Evolutionary conservation across 805 yeast species (phyloP), one percentile per base, ranked within the genome.

Genomic region (Starmera dryadoides): DNA sequence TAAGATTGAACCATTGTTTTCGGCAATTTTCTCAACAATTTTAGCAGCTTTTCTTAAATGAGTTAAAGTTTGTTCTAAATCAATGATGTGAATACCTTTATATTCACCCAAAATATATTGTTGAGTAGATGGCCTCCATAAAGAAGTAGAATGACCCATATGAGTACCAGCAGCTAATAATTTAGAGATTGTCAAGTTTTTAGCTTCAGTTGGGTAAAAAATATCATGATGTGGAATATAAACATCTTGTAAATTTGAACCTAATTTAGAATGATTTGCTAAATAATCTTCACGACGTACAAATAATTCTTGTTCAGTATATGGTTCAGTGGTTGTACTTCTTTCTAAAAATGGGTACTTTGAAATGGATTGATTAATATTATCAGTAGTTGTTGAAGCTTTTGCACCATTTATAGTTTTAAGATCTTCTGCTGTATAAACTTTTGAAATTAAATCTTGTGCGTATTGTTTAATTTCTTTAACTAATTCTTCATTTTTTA

Each of bases 151-250:
- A 51, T 91, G 97, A 22, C 98, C 98, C 49, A 93, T 67, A 60
- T 93, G 98, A 34, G 91, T 91, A 38, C 96, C 97, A 0, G 97
- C 86, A 4, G 96, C 91, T 60, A 91, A 59, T 38, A 93, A 69
- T 41, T 78, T 78, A 23, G 86, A 67, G 29, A 88, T 67, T 3
- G 91, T 71, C 11, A 86, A 57, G 41, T 84, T 76, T 18, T 71
- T 61, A 18, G 77, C 66, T 12, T 67, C 50, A 28, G 73, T 65
- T 15, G 96, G 95, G 19, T 68, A 62, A 34, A 68, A 66, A 23
- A 81, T 66, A 43, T 84, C 84, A 44, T 73, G 68, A 53, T 80
- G 79, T 15, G 96, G 95, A 38, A 64, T 61, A 56, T 86, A 87
- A 6, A 84, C 79, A 42, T 77, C 69, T 39, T 65, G 59, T 6